Conservation (phyloP, 331 rosid species). For the Arachis monticola region DNA sequence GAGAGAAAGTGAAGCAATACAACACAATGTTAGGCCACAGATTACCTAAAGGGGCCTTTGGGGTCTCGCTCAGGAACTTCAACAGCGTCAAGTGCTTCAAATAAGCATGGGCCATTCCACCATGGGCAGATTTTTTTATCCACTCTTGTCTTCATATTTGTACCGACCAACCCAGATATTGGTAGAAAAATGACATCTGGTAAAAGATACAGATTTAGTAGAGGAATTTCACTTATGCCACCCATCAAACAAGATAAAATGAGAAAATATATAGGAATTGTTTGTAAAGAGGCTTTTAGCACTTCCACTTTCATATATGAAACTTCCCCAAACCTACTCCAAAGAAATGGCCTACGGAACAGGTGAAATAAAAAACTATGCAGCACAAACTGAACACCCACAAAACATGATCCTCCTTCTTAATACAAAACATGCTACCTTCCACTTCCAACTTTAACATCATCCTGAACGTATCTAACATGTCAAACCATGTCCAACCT, state of each 20-base stretch:
- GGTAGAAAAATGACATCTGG: slow-evolving; percentile 94
- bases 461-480: neutral
- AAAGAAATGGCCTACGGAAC: slow-evolving; percentile 2
- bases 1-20: neutral
- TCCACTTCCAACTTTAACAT: slow-evolving; percentile 24
- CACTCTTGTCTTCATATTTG: slow-evolving; percentile 73
- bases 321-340: slow-evolving; percentile 20
- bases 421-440: slow-evolving; percentile 16
- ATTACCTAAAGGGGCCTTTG: slow-evolving; percentile 84
- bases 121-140: slow-evolving; percentile 72
- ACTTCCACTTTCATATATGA: neutral
- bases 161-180: slow-evolving; percentile 80
- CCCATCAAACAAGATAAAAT: slow-evolving; percentile 31
- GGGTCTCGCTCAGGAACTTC: slow-evolving; percentile 82
- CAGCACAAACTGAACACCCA: slow-evolving; percentile 20
- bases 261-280: neutral
- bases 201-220: slow-evolving; percentile 30
- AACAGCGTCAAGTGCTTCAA: slow-evolving; percentile 84
- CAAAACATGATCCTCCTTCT: slow-evolving; percentile 26
- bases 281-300: neutral
- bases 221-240: slow-evolving; percentile 20
- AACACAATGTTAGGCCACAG: slow-evolving; percentile 11
- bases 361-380: neutral
- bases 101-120: slow-evolving; percentile 95
- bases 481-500: neutral